phyloP scores from a whole-genome alignment of 83 land plant species.

The Larix sibirica region DNA sequence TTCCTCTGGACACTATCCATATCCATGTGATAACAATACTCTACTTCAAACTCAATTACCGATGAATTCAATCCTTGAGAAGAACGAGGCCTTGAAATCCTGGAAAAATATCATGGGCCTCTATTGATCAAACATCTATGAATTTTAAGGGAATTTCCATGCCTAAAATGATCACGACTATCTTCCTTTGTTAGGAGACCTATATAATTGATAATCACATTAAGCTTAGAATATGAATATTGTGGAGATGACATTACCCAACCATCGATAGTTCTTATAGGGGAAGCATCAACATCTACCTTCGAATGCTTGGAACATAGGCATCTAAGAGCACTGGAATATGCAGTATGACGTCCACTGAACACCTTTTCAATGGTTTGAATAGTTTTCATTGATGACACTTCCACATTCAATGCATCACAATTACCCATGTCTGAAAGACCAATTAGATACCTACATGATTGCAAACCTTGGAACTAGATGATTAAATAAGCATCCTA shows the following conservation, averaged over 20 bases:
- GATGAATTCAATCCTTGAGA: background rate
- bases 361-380: background rate
- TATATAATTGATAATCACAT: no score
- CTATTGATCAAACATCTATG: slow-evolving; percentile 11
- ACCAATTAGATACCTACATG: background rate
- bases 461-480: no score
- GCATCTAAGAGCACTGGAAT: slow-evolving; percentile 7
- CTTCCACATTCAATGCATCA: background rate
- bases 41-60: slow-evolving; percentile 12
- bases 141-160: slow-evolving; percentile 11
- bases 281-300: no score
- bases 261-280: no score
- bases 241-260: no score
- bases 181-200: slow-evolving; percentile 2
- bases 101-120: slow-evolving; percentile 14
- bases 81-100: no score
- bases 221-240: no score
- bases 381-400: no score
- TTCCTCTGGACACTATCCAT: slow-evolving; percentile 31
- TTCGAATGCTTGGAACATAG: slow-evolving; percentile 1
- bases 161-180: background rate
- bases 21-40: background rate
- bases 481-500: no score
- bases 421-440: background rate
- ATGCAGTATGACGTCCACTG: background rate